Conservation (phyloP, 164 flowering plant genomes). For the Vitis rupestris region DNA sequence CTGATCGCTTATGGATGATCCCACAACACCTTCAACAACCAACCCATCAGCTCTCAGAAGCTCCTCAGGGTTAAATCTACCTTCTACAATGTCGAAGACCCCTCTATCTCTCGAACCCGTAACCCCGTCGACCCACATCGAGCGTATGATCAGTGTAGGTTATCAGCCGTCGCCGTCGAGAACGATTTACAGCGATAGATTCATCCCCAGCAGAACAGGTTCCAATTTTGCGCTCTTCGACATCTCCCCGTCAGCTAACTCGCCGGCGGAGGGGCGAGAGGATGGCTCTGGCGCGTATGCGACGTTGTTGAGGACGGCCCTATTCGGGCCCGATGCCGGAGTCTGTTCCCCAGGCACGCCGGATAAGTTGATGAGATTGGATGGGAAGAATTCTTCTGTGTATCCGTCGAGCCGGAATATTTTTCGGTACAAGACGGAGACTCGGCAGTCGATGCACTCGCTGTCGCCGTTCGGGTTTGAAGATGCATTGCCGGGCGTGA, state of each 20-base stretch:
- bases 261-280: conserved; percentile 39
- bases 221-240: conserved; percentile 84
- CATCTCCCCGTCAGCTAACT: conserved; percentile 31
- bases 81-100: conserved; percentile 30
- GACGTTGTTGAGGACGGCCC: conserved; percentile 50
- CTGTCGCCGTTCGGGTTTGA: conserved; percentile 70
- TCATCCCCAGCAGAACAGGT: conserved; percentile 81
- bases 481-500: conserved; percentile 54
- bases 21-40: conserved; percentile 17
- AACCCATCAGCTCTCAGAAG: conserved; percentile 7
- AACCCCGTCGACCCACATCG: conserved; percentile 28
- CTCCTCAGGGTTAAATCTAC: conserved; percentile 35
- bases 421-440: conserved; percentile 85
- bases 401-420: conserved; percentile 59
- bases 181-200: conserved; percentile 79
- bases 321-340: conserved; percentile 64
- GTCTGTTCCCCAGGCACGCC: conserved; percentile 56
- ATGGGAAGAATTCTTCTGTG: conserved; percentile 14
- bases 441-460: conserved; percentile 48
- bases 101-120: conserved; percentile 27
- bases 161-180: conserved; percentile 57
- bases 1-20: conserved; percentile 27
- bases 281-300: conserved; percentile 59
- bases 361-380: conserved; percentile 32
- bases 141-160: conserved; percentile 34